phyloP scores from a whole-genome alignment of 1,139 yeast species.

The Debaryomycetaceae sp. region DNA sequence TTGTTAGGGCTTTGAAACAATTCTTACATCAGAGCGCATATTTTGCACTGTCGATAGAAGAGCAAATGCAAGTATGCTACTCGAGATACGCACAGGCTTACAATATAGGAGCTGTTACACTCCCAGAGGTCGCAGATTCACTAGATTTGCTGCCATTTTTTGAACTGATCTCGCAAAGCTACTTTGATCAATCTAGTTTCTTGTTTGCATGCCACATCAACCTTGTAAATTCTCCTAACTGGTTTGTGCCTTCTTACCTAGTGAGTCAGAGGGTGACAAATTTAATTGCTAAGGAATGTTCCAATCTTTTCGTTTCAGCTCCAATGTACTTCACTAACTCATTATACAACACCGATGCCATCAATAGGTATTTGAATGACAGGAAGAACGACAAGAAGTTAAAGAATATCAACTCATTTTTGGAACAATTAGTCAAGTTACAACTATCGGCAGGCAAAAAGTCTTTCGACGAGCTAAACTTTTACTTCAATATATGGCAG shows the following conservation, averaged over 20 bases:
- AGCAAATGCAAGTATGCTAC: constrained; percentile 19
- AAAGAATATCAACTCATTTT: constrained; percentile 12
- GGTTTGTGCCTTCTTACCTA: constrained; percentile 23
- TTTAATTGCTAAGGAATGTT: constrained; percentile 16
- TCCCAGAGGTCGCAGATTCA: constrained; percentile 21
- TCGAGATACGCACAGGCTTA: constrained; percentile 20
- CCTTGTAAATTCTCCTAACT: constrained; percentile 21
- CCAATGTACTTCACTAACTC: constrained; percentile 28
- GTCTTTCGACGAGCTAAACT: constrained; percentile 20
- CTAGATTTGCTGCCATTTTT: constrained; percentile 14
- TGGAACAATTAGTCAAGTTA: constrained; percentile 9
- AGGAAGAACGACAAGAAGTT: constrained; percentile 9
- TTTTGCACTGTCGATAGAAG: constrained; percentile 7
- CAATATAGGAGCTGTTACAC: constrained; percentile 15
- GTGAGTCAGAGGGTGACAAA: constrained; percentile 17
- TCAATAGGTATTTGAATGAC: constrained; percentile 13
- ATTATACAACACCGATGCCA: constrained; percentile 8
- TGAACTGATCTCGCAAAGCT: constrained; percentile 16
- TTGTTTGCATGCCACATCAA: constrained; percentile 26
- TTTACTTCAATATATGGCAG: constrained; percentile 31
- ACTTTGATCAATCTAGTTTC: constrained; percentile 26
- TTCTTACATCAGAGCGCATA: constrained; percentile 16
- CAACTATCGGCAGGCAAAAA: constrained; percentile 11
- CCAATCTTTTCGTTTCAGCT: constrained; percentile 24
- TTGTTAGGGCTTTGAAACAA: constrained; percentile 17